Conservation (phyloP, 2,329 filamentous ascomycete genomes). For the Penicillium sp. region DNA sequence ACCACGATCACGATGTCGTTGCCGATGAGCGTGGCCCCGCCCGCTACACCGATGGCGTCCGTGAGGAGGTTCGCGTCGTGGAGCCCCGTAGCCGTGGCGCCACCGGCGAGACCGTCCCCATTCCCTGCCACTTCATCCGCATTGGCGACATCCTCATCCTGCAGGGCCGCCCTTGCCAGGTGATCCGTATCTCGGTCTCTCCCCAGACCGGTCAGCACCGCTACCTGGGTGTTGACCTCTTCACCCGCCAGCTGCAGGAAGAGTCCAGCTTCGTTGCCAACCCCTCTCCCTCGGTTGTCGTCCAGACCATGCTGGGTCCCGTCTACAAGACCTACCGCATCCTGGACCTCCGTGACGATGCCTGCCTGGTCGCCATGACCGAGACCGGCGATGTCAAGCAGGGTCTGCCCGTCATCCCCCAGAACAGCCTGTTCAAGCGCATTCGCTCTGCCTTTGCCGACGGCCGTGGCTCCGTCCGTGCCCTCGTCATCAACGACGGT, state of each 20-base stretch:
- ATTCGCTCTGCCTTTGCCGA: conserved; percentile 80
- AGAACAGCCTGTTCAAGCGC: conserved; percentile 79
- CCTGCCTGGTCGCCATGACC: conserved; percentile 87
- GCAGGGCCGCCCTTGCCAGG: conserved; percentile 97
- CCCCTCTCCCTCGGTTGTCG: conserved; percentile 90
- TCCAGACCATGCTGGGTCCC: conserved; percentile 98
- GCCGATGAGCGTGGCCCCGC: conserved; percentile 42
- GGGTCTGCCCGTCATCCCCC: conserved; percentile 84
- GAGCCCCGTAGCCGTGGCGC: conserved; percentile 45
- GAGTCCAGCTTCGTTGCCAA: conserved; percentile 97
- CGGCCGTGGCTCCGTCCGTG: conserved; percentile 87
- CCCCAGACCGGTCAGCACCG: conserved; percentile 98
- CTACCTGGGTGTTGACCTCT: conserved; percentile 98
- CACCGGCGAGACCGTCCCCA: conserved; percentile 80
- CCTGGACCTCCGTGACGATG: conserved; percentile 86
- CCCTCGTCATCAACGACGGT: conserved; percentile 89
- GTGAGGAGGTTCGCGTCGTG: conserved; percentile 47
- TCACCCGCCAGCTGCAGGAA: conserved; percentile 99
- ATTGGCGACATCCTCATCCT: conserved; percentile 98
- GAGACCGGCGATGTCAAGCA: conserved; percentile 99
- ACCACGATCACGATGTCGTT: conserved; percentile 44
- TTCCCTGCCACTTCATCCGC: conserved; percentile 99
- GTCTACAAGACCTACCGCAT: conserved; percentile 99
- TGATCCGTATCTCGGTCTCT: conserved; percentile 98
- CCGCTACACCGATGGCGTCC: conserved; percentile 41